A percentile compares a stretch with the other conserved stretches of the same genome.
Evolutionary conservation across 352 stramenopile genomes (phyloP).

Genomic region (Elongisporangium anandrum): DNA sequence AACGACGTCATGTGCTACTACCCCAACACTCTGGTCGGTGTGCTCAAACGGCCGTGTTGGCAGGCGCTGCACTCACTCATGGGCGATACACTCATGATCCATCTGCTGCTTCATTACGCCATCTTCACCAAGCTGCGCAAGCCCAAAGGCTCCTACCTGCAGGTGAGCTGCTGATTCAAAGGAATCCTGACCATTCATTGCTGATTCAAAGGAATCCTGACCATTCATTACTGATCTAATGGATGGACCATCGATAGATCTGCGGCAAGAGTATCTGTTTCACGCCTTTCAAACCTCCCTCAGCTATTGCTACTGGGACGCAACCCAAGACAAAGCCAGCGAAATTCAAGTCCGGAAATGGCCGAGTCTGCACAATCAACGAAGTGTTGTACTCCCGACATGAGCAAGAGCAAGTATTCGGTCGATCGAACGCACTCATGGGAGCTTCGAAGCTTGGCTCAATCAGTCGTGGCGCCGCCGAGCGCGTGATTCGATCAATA

Average conservation of each 20-base stretch:
- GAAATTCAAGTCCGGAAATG: neutral
- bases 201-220: neutral
- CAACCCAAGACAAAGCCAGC: neutral
- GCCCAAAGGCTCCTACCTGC: constrained; percentile 34
- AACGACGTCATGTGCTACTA: constrained; percentile 70
- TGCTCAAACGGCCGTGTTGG: constrained; percentile 58
- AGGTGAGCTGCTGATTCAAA: constrained; percentile 22
- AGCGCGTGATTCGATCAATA: constrained; percentile 40
- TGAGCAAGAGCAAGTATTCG: constrained; percentile 32
- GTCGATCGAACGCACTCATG: constrained; percentile 26
- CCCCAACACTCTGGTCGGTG: constrained; percentile 65
- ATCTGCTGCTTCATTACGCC: constrained; percentile 61
- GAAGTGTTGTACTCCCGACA: constrained; percentile 54
- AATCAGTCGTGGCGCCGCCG: constrained; percentile 30
- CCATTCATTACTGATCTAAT: neutral
- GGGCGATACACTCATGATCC: constrained; percentile 61
- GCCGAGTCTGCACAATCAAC: constrained; percentile 41
- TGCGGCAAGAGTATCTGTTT: constrained; percentile 29
- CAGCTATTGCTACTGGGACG: neutral
- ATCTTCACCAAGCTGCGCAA: constrained; percentile 41
- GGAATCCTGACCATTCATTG: neutral
- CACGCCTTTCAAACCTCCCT: neutral
- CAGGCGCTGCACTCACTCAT: constrained; percentile 41
- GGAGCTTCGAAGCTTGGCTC: constrained; percentile 17
- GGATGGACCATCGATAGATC: constrained; percentile 16